Evolutionary conservation across 2,329 filamentous ascomycete species (phyloP).

Genomic region (Hypoxylon sp.): DNA sequence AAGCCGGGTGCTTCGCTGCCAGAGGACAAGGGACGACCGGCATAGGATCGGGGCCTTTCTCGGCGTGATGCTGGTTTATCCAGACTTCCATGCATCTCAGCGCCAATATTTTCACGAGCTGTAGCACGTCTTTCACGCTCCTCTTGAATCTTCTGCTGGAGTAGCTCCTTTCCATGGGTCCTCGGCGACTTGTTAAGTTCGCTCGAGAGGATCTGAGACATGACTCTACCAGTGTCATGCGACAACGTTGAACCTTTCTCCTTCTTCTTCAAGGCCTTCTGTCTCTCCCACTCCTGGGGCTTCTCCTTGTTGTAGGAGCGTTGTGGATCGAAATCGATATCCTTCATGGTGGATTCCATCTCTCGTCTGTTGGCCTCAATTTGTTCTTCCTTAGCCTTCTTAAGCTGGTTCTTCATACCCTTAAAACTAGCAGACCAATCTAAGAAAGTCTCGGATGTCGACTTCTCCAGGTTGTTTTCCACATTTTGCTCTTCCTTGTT

Average conservation of each 20-base stretch:
- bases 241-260: slow-evolving; percentile 19
- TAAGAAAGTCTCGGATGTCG: slow-evolving; percentile 11
- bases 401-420: slow-evolving; percentile 48
- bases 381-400: slow-evolving; percentile 44
- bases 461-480: slow-evolving; percentile 12
- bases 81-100: slow-evolving; percentile 37
- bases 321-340: slow-evolving; percentile 6
- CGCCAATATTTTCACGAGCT: slow-evolving; percentile 30
- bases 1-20: slow-evolving; percentile 55
- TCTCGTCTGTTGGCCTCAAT: slow-evolving; percentile 38
- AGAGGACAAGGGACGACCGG: slow-evolving; percentile 47
- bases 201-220: slow-evolving; percentile 46
- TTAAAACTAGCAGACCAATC: slow-evolving; percentile 52
- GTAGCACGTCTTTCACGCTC: slow-evolving; percentile 24
- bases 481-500: slow-evolving; percentile 30
- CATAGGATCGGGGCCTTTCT: slow-evolving; percentile 45
- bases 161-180: slow-evolving; percentile 17
- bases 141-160: slow-evolving; percentile 15
- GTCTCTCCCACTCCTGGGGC: not conserved
- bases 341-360: slow-evolving; percentile 38
- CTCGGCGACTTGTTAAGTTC: slow-evolving; percentile 42
- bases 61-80: slow-evolving; percentile 41
- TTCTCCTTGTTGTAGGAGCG: not conserved
- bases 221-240: slow-evolving; percentile 36
- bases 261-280: slow-evolving; percentile 9